Conservation (phyloP, 495 filamentous ascomycete species). For the Penicillium paxilli region DNA sequence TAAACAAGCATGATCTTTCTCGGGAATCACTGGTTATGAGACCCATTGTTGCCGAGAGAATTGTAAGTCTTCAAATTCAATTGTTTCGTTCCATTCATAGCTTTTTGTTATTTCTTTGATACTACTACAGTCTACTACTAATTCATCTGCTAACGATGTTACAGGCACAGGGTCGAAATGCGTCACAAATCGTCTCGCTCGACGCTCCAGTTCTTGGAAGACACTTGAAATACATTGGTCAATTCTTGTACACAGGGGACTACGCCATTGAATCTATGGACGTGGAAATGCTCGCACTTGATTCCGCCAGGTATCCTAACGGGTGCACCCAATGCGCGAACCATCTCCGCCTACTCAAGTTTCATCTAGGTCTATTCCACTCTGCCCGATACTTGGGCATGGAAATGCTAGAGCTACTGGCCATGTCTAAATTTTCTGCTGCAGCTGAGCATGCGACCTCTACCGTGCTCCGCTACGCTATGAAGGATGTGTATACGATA, state of each 20-base stretch:
- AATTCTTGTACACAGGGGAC: not conserved
- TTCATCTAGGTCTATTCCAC: not conserved
- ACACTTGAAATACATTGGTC: not conserved
- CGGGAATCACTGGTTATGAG: not conserved
- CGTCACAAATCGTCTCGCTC: not conserved
- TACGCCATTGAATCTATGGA: not conserved
- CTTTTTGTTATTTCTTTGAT: too few relatives aligned
- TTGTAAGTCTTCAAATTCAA: not conserved
- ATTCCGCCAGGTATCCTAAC: not conserved
- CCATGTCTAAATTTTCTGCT: not conserved
- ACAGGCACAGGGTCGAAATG: not conserved
- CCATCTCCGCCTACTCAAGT: not conserved
- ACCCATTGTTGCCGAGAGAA: not conserved
- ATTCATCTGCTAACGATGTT: not conserved
- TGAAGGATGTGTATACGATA: not conserved
- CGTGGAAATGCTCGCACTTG: not conserved
- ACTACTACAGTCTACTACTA: not conserved
- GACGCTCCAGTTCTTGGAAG: not conserved
- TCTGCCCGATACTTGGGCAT: conserved; percentile 2
- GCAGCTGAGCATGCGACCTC: not conserved
- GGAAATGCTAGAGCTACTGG: not conserved
- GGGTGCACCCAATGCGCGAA: not conserved
- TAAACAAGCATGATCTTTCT: not conserved
- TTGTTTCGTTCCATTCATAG: too few relatives aligned
- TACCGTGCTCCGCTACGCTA: not conserved